Evolutionary conservation across 495 filamentous ascomycete genomes (phyloP), one percentile per base, ranked within the genome.

Genomic region (Emericellopsis terricola): DNA sequence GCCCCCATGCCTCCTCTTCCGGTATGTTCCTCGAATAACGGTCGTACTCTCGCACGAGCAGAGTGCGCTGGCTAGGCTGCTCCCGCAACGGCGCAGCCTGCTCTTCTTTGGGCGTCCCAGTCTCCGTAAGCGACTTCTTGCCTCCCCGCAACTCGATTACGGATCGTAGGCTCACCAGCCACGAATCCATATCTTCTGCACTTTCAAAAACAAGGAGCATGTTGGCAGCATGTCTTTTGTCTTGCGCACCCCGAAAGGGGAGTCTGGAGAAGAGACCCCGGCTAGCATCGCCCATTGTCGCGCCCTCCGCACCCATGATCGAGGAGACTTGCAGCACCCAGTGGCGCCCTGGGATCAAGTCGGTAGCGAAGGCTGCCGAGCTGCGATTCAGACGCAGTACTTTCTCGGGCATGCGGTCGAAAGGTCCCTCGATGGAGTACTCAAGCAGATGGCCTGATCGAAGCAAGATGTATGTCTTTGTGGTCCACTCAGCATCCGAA

Each of bases 241-340:
- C 59, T 7, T 19, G n/a, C 19, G 63, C 53, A n/a, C 65, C 61
- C 35, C 73, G 65, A 19, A 86, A 72, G 4, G 78, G 70, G 31
- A 92, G 62, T 31, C 77, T 73, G 8, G 76, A 73, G 24, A 85
- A 58, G 11, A 87, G 55, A n/a, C 73, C 75, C 36, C 68, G 68
- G 2, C 68, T 50, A 11, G 23, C 6, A 6, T 26, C 6, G 31
- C 61, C 52, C 3, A 73, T 63, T 2, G 56, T 48, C 8, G 59
- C 40, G n/a, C 52, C 49, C 19, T 89, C 77, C 8, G 72, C 62
- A 14, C 76, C 70, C 4, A 66, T 68, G 14, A 68, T 64, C 31
- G 86, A 77, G n/a, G 78, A 82, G 10, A 96, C 69, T 45, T 94
- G 89, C 33, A 97, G 47, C 2, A 97, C 89, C 72, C 77, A 94